These are phyloP conservation scores for Cystobasidium onofrii DNA, from an alignment of 768 basidiomycete genomes.

Conservation along the genomic window DNA sequence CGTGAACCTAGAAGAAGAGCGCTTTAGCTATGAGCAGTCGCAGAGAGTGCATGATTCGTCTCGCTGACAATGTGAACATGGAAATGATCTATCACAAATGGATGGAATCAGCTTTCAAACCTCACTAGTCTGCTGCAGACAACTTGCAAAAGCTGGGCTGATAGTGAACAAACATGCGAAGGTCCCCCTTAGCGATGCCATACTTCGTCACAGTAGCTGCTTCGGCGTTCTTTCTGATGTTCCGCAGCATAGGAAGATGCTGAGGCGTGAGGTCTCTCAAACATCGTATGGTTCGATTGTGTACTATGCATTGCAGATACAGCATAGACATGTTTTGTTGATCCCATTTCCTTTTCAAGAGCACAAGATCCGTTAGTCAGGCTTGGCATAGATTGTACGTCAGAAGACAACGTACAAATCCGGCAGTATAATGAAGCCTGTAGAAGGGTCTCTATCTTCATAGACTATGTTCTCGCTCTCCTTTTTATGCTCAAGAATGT, in stretches of 20 bases:
- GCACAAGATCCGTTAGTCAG: neutral
- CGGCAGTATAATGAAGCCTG: slow-evolving; percentile 69
- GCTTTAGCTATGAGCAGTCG: neutral
- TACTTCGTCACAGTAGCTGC: slow-evolving; percentile 57
- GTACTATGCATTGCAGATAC: slow-evolving; percentile 73
- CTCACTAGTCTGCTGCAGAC: no score
- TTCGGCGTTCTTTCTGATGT: slow-evolving; percentile 57
- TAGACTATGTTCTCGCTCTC: slow-evolving; percentile 67
- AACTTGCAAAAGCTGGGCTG: slow-evolving; percentile 87
- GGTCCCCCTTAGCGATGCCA: slow-evolving; percentile 56
- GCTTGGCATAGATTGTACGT: neutral
- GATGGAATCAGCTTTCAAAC: no score
- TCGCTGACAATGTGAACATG: neutral
- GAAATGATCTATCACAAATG: neutral
- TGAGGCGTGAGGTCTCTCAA: slow-evolving; percentile 63
- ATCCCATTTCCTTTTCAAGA: slow-evolving; percentile 67
- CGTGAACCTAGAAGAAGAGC: neutral
- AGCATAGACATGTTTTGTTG: slow-evolving; percentile 62
- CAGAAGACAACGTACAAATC: slow-evolving; percentile 55
- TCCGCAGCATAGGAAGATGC: slow-evolving; percentile 62
- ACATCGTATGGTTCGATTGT: slow-evolving; percentile 57
- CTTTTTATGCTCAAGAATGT: slow-evolving; percentile 67
- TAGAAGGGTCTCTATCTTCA: slow-evolving; percentile 51
- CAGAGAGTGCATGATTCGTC: neutral
- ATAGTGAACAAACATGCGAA: slow-evolving; percentile 84